Conservation (phyloP, 2,329 filamentous ascomycete genomes). For the Xenosphaeropsis pyriputrescens region DNA sequence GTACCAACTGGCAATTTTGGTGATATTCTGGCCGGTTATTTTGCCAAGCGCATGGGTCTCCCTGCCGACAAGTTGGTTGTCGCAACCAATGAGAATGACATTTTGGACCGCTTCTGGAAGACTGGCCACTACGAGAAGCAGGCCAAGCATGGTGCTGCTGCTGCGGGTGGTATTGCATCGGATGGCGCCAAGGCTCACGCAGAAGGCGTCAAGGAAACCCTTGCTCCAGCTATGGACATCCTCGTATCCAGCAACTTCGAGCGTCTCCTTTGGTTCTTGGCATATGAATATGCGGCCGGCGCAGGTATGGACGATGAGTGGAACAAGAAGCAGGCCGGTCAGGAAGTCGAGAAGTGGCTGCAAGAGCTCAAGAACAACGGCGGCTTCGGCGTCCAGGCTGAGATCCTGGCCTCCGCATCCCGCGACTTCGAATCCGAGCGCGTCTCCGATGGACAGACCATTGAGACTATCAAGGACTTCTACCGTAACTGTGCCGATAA, state of each 20-base stretch:
- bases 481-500: slow-evolving; percentile 27
- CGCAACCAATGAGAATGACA: slow-evolving; percentile 93
- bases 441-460: slow-evolving; percentile 49
- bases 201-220: slow-evolving; percentile 75
- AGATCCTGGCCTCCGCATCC: slow-evolving; percentile 57
- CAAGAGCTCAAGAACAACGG: slow-evolving; percentile 66
- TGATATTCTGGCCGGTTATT: slow-evolving; percentile 86
- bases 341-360: slow-evolving; percentile 68
- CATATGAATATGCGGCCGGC: slow-evolving; percentile 50
- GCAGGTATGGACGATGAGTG: slow-evolving; percentile 48
- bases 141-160: slow-evolving; percentile 38
- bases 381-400: slow-evolving; percentile 66
- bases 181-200: slow-evolving; percentile 47
- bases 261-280: slow-evolving; percentile 84
- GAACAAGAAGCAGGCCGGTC: slow-evolving; percentile 55
- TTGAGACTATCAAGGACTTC: slow-evolving; percentile 46
- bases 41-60: slow-evolving; percentile 80
- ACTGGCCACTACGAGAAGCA: slow-evolving; percentile 79
- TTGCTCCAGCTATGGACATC: slow-evolving; percentile 95
- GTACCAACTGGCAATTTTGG: slow-evolving; percentile 96
- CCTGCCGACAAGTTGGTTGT: slow-evolving; percentile 80
- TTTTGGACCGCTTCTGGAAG: slow-evolving; percentile 84
- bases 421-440: slow-evolving; percentile 71
- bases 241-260: slow-evolving; percentile 95
- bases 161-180: slow-evolving; percentile 35